A percentile compares a stretch with the other conserved stretches of the same genome.
Conservation (phyloP, 208 protist species). For the Wallacemonas sp. region DNA sequence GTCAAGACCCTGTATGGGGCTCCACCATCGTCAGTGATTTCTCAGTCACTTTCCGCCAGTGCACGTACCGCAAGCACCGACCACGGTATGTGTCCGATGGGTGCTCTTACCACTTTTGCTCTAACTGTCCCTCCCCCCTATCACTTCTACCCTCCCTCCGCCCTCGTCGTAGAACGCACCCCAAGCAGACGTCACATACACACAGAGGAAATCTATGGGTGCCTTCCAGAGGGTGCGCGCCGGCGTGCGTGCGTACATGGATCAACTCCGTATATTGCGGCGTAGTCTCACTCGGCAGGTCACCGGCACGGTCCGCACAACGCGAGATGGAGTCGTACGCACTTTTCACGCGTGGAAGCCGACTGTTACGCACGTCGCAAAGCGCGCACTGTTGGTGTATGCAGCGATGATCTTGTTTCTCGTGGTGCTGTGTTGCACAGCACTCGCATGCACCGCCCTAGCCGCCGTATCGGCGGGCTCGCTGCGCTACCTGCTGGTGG, state of each 20-base stretch:
- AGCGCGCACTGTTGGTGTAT: background rate
- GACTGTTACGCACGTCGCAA: background rate
- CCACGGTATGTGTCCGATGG: no score
- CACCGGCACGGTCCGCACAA: background rate
- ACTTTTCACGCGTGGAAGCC: background rate
- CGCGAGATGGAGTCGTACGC: background rate
- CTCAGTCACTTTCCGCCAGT: no score
- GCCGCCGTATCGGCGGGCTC: constrained; percentile 24
- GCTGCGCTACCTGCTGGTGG: constrained; percentile 36
- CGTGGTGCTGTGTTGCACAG: constrained; percentile 15
- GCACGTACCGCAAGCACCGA: no score
- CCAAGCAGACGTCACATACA: no score
- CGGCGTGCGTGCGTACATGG: background rate
- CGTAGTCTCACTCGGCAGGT: background rate
- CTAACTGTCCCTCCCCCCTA: no score
- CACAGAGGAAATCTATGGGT: no score
- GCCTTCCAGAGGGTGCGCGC: no score
- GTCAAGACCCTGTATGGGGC: no score
- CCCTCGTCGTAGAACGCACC: no score
- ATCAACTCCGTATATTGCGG: background rate
- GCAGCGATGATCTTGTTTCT: constrained; percentile 5
- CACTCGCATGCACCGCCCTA: constrained; percentile 23
- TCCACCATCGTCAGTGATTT: no score
- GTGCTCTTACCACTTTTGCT: no score
- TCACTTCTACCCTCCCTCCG: no score